Percentiles rank a stretch among this genome's conserved stretches.
phyloP scores from a whole-genome alignment of 805 yeast species.

The Metschnikowia picachoensis region DNA sequence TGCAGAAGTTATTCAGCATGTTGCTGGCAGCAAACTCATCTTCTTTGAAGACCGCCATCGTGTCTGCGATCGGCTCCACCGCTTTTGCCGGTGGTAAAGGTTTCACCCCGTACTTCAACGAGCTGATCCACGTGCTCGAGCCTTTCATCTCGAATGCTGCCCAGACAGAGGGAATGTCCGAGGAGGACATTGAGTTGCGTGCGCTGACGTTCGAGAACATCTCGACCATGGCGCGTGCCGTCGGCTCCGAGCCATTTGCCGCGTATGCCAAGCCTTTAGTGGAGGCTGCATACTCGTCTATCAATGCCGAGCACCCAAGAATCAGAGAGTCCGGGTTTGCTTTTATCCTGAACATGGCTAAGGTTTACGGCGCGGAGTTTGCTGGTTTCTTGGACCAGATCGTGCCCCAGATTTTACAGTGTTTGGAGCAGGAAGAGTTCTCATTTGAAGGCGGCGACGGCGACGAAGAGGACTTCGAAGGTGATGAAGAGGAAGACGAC shows the following conservation, averaged over 20 bases:
- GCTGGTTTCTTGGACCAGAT: constrained; percentile 78
- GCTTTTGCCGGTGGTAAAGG: constrained; percentile 92
- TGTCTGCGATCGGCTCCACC: constrained; percentile 94
- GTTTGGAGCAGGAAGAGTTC: constrained; percentile 85
- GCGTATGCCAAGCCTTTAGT: constrained; percentile 84
- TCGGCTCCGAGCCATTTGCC: constrained; percentile 84
- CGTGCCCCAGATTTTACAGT: constrained; percentile 78
- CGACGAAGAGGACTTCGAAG: constrained; percentile 50
- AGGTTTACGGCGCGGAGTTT: constrained; percentile 88
- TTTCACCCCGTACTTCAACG: constrained; percentile 80
- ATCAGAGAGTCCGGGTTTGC: constrained; percentile 94
- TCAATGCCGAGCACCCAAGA: constrained; percentile 74
- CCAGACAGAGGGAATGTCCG: constrained; percentile 71
- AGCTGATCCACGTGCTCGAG: constrained; percentile 75
- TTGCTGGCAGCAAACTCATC: constrained; percentile 71
- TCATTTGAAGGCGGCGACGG: constrained; percentile 52
- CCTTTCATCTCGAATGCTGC: constrained; percentile 72
- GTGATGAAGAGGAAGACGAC: constrained; percentile 49
- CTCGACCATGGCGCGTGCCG: constrained; percentile 94
- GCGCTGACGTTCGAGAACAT: constrained; percentile 91
- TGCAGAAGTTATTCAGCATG: constrained; percentile 84
- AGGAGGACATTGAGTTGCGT: constrained; percentile 86
- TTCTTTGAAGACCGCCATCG: constrained; percentile 73
- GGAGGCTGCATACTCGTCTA: constrained; percentile 78
- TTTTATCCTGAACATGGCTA: constrained; percentile 89